Evolutionary conservation across 108 stramenopile genomes (phyloP).

Genomic region (Stephanodiscus triporus): DNA sequence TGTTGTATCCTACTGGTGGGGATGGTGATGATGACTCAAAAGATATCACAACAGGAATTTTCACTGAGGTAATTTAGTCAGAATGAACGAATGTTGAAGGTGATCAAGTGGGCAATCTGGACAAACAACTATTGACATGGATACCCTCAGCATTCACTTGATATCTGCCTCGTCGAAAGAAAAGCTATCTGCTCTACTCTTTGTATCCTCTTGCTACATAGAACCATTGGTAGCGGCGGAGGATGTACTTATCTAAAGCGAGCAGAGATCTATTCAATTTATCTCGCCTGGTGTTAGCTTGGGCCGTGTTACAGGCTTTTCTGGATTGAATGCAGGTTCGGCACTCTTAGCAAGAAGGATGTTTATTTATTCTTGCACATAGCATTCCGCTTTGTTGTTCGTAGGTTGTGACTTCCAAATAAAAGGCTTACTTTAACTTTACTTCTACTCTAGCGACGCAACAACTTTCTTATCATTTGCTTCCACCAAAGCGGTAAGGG

Average conservation of each 20-base stretch:
- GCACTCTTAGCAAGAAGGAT: too few species aligned
- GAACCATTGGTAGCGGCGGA: background rate
- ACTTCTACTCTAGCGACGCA: constrained; percentile 38
- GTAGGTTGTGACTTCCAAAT: background rate
- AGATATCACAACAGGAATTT: background rate
- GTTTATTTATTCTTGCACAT: too few species aligned
- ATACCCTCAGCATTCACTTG: background rate
- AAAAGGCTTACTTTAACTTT: constrained; percentile 1
- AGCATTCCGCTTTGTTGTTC: background rate
- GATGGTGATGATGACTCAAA: background rate
- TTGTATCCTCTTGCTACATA: too few species aligned
- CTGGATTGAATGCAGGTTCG: background rate
- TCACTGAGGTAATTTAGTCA: background rate
- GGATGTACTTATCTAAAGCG: background rate
- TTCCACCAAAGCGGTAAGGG: constrained; percentile 77
- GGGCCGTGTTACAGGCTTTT: background rate
- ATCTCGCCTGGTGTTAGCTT: too few species aligned
- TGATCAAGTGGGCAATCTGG: background rate
- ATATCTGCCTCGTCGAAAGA: background rate
- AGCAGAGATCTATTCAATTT: too few species aligned
- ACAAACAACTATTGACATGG: background rate
- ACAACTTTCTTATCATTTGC: constrained; percentile 66
- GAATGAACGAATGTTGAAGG: background rate
- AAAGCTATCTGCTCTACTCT: too few species aligned
- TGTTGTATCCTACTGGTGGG: constrained; percentile 20